phyloP scores from a whole-genome alignment of 1,139 yeast species.

The Zygosaccharomyces sapae region DNA sequence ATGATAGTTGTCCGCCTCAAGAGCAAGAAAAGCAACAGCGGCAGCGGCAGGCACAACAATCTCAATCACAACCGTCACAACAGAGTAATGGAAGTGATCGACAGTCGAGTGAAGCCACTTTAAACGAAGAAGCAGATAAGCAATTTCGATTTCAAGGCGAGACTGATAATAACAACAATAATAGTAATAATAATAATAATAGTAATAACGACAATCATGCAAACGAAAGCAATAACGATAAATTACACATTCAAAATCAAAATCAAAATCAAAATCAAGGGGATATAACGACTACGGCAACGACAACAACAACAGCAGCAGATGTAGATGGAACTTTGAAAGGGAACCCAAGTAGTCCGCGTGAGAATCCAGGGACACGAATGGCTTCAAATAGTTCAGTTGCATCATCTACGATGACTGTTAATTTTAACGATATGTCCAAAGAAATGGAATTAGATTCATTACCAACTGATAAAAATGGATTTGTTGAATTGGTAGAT shows the following conservation, averaged over 20 bases:
- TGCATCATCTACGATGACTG: conserved; percentile 12
- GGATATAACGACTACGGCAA: background rate
- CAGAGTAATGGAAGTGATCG: conserved; percentile 1
- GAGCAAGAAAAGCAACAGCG: conserved; percentile 4
- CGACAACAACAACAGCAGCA: background rate
- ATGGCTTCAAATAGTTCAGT: conserved; percentile 10
- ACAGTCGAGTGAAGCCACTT: background rate
- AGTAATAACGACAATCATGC: background rate
- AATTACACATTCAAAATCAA: too few species aligned
- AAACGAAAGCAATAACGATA: background rate
- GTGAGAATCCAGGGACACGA: conserved; percentile 5
- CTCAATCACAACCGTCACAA: conserved; percentile 3
- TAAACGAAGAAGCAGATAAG: background rate
- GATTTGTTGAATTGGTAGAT: conserved; percentile 24
- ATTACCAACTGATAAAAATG: conserved; percentile 26
- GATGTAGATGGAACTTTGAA: conserved; percentile 12
- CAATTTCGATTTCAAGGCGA: too few species aligned
- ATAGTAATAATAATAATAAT: background rate
- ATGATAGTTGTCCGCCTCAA: conserved; percentile 2
- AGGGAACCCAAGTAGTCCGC: conserved; percentile 6
- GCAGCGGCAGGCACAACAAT: conserved; percentile 4
- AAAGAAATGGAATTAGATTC: conserved; percentile 20
- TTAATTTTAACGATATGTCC: conserved; percentile 14
- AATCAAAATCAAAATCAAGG: background rate
- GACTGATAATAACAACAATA: background rate